Percentiles rank a stretch among this genome's conserved stretches.
These are phyloP conservation scores for Talaromyces atroroseus DNA, from an alignment of 2,329 filamentous ascomycete genomes.

Conservation along the genomic window DNA sequence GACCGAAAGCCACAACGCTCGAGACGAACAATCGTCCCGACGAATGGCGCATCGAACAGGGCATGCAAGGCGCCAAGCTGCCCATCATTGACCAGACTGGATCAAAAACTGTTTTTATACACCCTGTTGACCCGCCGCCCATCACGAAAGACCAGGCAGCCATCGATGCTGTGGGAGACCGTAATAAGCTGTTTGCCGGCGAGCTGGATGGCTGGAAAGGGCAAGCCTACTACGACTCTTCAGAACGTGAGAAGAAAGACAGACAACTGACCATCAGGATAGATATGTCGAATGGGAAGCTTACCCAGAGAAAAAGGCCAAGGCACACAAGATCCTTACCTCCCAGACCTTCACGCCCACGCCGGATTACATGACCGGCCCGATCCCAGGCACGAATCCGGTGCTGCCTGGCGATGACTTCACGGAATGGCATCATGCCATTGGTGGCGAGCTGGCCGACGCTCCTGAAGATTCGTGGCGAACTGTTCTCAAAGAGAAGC, in stretches of 20 bases:
- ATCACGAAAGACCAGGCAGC: slow-evolving; percentile 39
- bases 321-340: slow-evolving; percentile 52
- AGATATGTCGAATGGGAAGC: slow-evolving; percentile 65
- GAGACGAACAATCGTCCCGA: slow-evolving; percentile 32
- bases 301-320: slow-evolving; percentile 61
- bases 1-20: background rate
- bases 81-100: slow-evolving; percentile 46
- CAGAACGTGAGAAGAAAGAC: background rate
- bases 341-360: slow-evolving; percentile 46
- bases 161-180: slow-evolving; percentile 38
- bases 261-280: background rate
- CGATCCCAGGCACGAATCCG: slow-evolving; percentile 54
- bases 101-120: slow-evolving; percentile 26
- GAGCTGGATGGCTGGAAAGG: slow-evolving; percentile 46
- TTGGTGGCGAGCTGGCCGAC: slow-evolving; percentile 41
- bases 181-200: slow-evolving; percentile 35
- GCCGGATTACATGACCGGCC: slow-evolving; percentile 54
- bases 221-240: slow-evolving; percentile 17
- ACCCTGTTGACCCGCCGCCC: slow-evolving; percentile 21
- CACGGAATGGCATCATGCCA: slow-evolving; percentile 55
- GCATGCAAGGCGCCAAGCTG: slow-evolving; percentile 42
- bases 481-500: slow-evolving; percentile 53
- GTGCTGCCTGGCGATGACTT: slow-evolving; percentile 52
- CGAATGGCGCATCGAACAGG: slow-evolving; percentile 53
- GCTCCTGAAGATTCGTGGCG: slow-evolving; percentile 57